Conservation (phyloP, 2,329 filamentous ascomycete genomes). For the Eutypella sp. region DNA sequence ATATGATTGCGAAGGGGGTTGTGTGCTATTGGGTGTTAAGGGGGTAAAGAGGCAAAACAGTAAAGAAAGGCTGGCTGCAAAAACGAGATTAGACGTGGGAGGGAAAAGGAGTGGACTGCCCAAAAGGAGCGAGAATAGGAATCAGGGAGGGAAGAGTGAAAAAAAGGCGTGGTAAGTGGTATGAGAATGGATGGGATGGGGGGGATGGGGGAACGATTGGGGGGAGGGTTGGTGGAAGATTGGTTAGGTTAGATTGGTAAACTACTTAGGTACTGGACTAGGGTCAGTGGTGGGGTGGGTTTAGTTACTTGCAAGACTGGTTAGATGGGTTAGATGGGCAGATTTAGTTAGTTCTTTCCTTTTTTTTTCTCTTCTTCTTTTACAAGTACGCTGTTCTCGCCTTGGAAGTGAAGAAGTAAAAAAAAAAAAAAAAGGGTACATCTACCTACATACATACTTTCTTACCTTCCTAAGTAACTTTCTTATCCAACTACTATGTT, state of each 20-base stretch:
- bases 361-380: no score
- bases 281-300: no score
- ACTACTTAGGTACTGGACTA: no score
- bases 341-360: no score
- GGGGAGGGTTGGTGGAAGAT: not conserved
- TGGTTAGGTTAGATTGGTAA: not conserved
- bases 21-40: not conserved
- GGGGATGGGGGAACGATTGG: not conserved
- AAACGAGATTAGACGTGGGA: constrained; percentile 18
- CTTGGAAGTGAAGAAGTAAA: not conserved
- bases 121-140: constrained; percentile 13
- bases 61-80: constrained; percentile 16
- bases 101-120: constrained; percentile 22
- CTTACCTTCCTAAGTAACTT: no score
- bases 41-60: constrained; percentile 14
- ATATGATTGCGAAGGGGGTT: constrained; percentile 4
- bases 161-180: not conserved
- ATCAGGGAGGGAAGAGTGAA: constrained; percentile 4
- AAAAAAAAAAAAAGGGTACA: not conserved
- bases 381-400: no score
- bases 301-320: no score
- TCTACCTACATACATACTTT: no score
- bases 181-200: not conserved
- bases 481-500: no score
- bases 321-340: no score